Evolutionary conservation across 1,139 yeast species (phyloP), one percentile per base, ranked within the genome.

Genomic region (Suhomyces anneliseae): DNA sequence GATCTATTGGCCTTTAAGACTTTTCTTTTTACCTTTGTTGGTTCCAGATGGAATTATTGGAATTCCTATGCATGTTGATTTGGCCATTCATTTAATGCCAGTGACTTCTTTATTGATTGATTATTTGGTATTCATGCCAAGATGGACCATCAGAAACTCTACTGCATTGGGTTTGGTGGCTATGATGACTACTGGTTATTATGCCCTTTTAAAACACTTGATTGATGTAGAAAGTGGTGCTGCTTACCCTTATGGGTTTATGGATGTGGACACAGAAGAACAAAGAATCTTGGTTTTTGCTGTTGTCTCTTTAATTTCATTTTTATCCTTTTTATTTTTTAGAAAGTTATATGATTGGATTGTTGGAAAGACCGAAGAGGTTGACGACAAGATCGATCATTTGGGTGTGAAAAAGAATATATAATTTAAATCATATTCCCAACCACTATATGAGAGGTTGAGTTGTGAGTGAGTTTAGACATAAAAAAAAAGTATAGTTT

Each of bases 1-100:
- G 3, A 79, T 85, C 8, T 85, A 85, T 61, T 85, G 92, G 90
- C 82, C 85, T 0, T 70, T 85, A 53, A 66, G 83, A 50, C 49
- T 85, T 8, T 79, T 81, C 55, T 74, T 76, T 43, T 57, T 76
- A 33, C 65, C 70, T 12, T 60, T 82, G 45, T 61, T 74, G 39
- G 63, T 65, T 8, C 73, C 74, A 47, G 66, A 68, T 1, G 52
- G 56, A 0, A 60, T 58, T 3, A 62, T 65, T 35, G 43, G 55
- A 8, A 68, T 84, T 36, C 81, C 85, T 1, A 19, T 81, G n/a
- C 33, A 54, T 1, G 68, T 79, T 7, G 92, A 85, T 58, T 54
- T 84, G 41, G 64, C 79, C 6, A 72, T 85, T 51, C 92, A 85
- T 61, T 65, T 82, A 36, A 64, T 81, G 62, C 92, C 92, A 1